Conservation (phyloP, 345 rosid genomes). For the Syzygium jambos region DNA sequence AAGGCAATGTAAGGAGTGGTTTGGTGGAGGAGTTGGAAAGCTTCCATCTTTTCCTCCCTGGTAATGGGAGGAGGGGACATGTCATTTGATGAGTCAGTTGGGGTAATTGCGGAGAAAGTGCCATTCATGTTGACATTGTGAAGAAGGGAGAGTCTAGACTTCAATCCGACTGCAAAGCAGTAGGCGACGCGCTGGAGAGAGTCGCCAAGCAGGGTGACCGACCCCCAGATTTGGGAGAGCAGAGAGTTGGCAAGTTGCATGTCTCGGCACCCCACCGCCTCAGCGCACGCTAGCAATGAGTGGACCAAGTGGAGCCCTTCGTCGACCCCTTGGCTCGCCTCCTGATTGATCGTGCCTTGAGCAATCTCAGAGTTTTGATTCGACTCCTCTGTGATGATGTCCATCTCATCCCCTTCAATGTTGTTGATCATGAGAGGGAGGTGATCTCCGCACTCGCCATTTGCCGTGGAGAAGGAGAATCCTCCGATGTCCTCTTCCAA, state of each 20-base stretch:
- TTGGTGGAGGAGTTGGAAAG: conserved; percentile 48
- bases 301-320: conserved; percentile 65
- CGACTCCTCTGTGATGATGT: conserved; percentile 7
- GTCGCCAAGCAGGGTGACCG: conserved; percentile 34
- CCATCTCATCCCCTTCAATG: neutral
- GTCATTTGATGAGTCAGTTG: conserved; percentile 7
- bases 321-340: conserved; percentile 36
- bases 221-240: conserved; percentile 34
- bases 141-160: conserved; percentile 35
- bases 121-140: conserved; percentile 30
- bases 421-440: neutral
- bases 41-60: conserved; percentile 43
- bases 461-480: neutral
- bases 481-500: neutral
- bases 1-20: conserved; percentile 52
- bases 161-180: conserved; percentile 49
- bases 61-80: conserved; percentile 7
- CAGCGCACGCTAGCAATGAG: conserved; percentile 49
- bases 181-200: conserved; percentile 52
- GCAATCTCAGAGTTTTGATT: neutral
- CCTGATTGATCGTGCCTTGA: neutral
- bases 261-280: conserved; percentile 62
- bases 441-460: neutral
- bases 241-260: conserved; percentile 33
- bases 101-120: neutral